phyloP scores from a whole-genome alignment of 2,329 filamentous ascomycete species.

The Claviceps sp. region DNA sequence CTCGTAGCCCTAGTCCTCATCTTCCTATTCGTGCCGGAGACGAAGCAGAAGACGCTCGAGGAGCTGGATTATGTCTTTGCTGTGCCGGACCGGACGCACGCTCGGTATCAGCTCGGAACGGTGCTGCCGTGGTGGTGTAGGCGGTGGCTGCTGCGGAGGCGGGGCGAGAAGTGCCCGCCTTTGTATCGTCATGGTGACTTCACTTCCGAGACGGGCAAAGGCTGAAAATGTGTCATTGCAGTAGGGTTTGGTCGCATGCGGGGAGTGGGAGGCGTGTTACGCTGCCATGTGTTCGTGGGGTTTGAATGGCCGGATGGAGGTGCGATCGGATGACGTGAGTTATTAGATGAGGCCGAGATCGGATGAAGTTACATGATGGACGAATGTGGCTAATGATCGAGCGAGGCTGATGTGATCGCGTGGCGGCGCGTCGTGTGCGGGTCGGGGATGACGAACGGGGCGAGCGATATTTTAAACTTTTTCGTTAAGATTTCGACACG shows the following conservation, averaged over 20 bases:
- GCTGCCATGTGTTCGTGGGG: no score
- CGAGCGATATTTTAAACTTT: background rate
- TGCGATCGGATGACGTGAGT: no score
- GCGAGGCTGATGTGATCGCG: background rate
- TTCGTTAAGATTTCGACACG: background rate
- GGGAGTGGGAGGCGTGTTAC: background rate
- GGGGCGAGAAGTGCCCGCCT: conserved; percentile 5
- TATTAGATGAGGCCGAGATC: no score
- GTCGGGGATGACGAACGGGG: background rate
- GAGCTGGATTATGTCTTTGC: conserved; percentile 37
- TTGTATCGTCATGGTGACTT: conserved; percentile 4
- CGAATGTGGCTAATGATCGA: no score
- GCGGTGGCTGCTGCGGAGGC: conserved; percentile 9
- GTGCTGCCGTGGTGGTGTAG: conserved; percentile 26
- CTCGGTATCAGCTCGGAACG: conserved; percentile 23
- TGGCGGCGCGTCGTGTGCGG: background rate
- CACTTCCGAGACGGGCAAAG: background rate
- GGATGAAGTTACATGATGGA: no score
- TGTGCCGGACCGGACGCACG: conserved; percentile 27
- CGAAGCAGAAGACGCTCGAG: conserved; percentile 36
- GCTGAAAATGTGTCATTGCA: background rate
- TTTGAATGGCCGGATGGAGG: no score
- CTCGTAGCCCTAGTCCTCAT: conserved; percentile 31
- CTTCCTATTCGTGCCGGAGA: conserved; percentile 36
- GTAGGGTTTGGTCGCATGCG: background rate